These are phyloP conservation scores for Fusarium nurragi DNA, from an alignment of 2,329 filamentous ascomycete species.

Conservation along the genomic window DNA sequence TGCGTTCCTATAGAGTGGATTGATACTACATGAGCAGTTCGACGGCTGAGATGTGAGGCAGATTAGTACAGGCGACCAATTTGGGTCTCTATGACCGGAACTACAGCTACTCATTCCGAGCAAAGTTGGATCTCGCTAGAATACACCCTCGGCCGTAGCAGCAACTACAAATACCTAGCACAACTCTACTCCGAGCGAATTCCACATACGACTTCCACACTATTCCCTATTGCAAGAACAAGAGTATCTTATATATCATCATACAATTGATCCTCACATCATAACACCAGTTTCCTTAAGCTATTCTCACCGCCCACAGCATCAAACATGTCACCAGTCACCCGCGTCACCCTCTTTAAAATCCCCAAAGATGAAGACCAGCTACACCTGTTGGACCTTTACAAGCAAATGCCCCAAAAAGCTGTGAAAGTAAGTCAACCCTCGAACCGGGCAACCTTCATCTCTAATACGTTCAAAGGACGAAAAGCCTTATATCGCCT, in stretches of 20 bases:
- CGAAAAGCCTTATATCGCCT: constrained; percentile 68
- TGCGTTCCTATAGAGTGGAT: too few relatives aligned
- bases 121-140: fast-evolving
- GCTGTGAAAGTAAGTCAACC: constrained; percentile 45
- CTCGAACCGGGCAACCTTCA: fast-evolving
- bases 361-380: constrained; percentile 47
- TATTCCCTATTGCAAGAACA: not conserved
- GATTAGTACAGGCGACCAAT: too few relatives aligned
- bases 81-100: not conserved
- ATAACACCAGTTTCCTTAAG: not conserved
- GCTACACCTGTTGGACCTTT: constrained; percentile 45
- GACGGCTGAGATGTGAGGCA: too few relatives aligned
- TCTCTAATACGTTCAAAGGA: constrained; percentile 52
- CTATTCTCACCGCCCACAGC: not conserved
- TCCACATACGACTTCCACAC: not conserved
- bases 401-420: constrained; percentile 46
- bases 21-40: not conserved
- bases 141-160: too few relatives aligned
- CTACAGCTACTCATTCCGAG: not conserved
- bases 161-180: too few relatives aligned
- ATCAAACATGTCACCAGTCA: constrained; percentile 30
- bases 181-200: too few relatives aligned
- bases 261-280: too few relatives aligned
- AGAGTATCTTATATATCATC: too few relatives aligned
- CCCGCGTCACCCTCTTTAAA: constrained; percentile 53